Evolutionary conservation across 352 stramenopile species (phyloP).

Genomic region (Elongisporangium anandrum): DNA sequence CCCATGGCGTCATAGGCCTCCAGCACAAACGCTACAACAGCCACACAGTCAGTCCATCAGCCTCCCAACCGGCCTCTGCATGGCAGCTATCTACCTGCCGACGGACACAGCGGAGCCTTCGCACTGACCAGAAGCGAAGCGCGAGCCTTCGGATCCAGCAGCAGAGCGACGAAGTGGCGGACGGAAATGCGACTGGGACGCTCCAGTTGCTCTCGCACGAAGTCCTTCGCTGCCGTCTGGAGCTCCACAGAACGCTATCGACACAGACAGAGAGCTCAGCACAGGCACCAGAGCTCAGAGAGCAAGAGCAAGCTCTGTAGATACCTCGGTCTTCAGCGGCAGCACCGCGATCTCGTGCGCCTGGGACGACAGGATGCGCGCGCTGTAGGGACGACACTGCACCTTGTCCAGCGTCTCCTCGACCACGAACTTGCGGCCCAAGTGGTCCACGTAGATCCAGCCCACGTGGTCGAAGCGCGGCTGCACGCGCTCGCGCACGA

Average conservation of each 20-base stretch:
- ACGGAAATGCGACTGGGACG: constrained; percentile 63
- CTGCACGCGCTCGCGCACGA: constrained; percentile 43
- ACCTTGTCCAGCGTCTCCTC: constrained; percentile 80
- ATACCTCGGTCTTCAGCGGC: constrained; percentile 51
- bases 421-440: constrained; percentile 81
- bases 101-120: constrained; percentile 30
- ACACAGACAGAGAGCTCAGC: constrained; percentile 3
- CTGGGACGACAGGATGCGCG: constrained; percentile 67
- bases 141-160: constrained; percentile 33
- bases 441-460: constrained; percentile 74
- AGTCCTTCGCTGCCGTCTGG: constrained; percentile 47
- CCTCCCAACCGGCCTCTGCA: background rate
- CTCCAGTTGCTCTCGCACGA: constrained; percentile 47
- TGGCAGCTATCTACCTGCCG: constrained; percentile 25
- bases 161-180: constrained; percentile 36
- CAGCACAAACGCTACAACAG: constrained; percentile 44
- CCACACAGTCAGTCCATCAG: background rate
- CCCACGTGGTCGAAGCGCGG: constrained; percentile 79
- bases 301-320: too few relatives aligned
- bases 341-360: constrained; percentile 75
- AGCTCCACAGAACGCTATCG: constrained; percentile 53
- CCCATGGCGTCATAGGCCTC: constrained; percentile 69
- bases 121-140: constrained; percentile 1
- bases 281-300: too few relatives aligned
- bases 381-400: constrained; percentile 74